Base-by-base conservation (phyloP, 768 basidiomycete genomes). In the Lentinula detonsa region DNA sequence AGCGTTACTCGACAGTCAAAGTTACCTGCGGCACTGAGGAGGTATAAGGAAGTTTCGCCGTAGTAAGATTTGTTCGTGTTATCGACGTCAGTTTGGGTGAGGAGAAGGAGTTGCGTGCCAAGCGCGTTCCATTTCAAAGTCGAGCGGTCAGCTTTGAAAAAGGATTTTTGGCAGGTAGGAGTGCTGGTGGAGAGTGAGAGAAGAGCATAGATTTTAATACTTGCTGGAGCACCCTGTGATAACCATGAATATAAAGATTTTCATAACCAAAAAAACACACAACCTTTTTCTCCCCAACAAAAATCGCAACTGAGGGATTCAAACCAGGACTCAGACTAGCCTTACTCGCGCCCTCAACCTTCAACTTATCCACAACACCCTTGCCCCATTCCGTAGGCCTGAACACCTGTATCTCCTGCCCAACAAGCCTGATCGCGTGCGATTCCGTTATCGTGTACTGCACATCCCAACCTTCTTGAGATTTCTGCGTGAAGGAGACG, bases 41-140 rank as follows among this genome's bases (percentile, higher is more conserved):
- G 81, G 75, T 96, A 98, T 68, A 99, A 77, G 57, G 93, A 92
- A 2, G 95, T 97, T 78, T 98, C 96, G 58, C 97, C 97, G 66
- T 98, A 99, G 73, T 99, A 99, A 68, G 89, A 95, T 83, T 92
- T 97, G 73, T 96, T 96, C 50, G 92, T 89, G 71, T 92, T 93
- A 70, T 99, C 96, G 57, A 98, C 95, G 68, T 99, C 97, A 4
- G 95, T 96, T 69, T 95, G 93, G 0, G 96, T 95, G 40, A 98
- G 75, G 62, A 98, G 82, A 59, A 99, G 78, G 1, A 95, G 90
- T 69, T 93, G 92, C 0, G 95, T 96, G 18, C 96, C 97, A 16
- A 95, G 83, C 7, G 84, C 85, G 69, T 98, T 98, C 96, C 96
- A 99, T 75, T 98, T 98, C 74, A 99, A 88, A 68, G 85, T 84